Conservation (phyloP, 345 rosid genomes). For the Brassica cretica region DNA sequence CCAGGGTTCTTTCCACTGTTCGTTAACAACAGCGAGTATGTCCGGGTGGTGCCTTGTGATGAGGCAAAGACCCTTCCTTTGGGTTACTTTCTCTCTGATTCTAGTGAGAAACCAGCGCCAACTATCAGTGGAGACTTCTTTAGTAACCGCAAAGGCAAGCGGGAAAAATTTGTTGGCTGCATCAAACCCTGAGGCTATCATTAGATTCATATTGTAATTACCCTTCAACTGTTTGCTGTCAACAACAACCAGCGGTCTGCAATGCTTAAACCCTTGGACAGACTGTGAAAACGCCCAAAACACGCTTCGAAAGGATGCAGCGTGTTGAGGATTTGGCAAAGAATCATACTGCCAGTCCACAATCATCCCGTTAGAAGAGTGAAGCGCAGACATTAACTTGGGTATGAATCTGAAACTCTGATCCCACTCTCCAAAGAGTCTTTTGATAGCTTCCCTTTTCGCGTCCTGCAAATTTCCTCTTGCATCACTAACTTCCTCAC, state of each 20-base stretch:
- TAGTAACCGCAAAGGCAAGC: slow-evolving; percentile 22
- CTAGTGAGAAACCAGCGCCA: slow-evolving; percentile 26
- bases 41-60: slow-evolving; percentile 15
- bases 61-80: slow-evolving; percentile 17
- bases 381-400: slow-evolving; percentile 9
- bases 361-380: not conserved
- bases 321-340: slow-evolving; percentile 6
- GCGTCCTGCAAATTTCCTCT: not conserved
- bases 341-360: slow-evolving; percentile 6
- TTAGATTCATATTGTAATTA: not conserved
- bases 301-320: slow-evolving; percentile 4
- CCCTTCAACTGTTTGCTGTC: not conserved
- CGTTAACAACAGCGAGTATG: slow-evolving; percentile 6
- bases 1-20: slow-evolving; percentile 18
- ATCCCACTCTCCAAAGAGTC: slow-evolving; percentile 11
- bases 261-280: slow-evolving; percentile 10
- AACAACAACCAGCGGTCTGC: slow-evolving; percentile 11
- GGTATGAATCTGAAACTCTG: not conserved
- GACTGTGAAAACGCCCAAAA: slow-evolving; percentile 30
- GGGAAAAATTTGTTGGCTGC: not conserved
- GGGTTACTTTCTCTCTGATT: slow-evolving; percentile 26
- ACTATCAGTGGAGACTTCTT: not conserved
- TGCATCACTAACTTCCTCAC: not conserved
- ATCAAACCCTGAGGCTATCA: slow-evolving; percentile 15
- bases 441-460: not conserved